Base-by-base conservation (phyloP, 2,329 filamentous ascomycete genomes). In the Neonectria hederae region DNA sequence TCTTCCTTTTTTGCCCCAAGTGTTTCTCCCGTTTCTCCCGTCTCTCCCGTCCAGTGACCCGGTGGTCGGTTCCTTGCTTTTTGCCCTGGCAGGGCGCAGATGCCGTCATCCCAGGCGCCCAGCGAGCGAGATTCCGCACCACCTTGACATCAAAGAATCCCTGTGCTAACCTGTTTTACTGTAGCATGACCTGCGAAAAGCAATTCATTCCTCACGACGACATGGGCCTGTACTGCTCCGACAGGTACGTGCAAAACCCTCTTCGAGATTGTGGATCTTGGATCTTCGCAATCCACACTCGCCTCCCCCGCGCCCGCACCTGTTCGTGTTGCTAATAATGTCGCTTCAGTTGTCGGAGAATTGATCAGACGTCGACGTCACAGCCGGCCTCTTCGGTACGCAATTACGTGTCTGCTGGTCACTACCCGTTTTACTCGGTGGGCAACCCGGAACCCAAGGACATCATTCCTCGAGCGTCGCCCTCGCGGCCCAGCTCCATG, bases 181-280 rank as follows among this genome's bases (percentile, higher is more conserved):
- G 35, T n/a, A 90, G 88, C 77, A 90, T 89, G 87, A 86, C 83
- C 10, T 90, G 88, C 76, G 88, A 90, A 76, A 90, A 89, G 78
- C 87, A 90, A 77, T 90, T 90, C 75, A 77, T 88, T 24, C 83
- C 87, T 54, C 80, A 83, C 43, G 84, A 87, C 72, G 86, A 86
- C 70, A 84, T 82, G 66, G 82, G 83, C 65, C 76, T 89, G 46
- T 90, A 90, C 79, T 90, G 88, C 77, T 90, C 88, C 40, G 87
- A 89, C 74, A 78, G 81, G 86, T 89, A 83, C 79, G 87, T 82
- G 63, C 38, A 63, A 68, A 62, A 62, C 49, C 58, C 52, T 32
- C 59, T 40, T 52, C 49, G 21, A 54, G 48, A 53, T 54, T 54
- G 71, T 70, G 65, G 71, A 69, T 58, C n/a, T 19, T 42, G 32